Evolutionary conservation across 371 early-diverging fungal genomes (phyloP).

Genomic region (Mortierella sp.): DNA sequence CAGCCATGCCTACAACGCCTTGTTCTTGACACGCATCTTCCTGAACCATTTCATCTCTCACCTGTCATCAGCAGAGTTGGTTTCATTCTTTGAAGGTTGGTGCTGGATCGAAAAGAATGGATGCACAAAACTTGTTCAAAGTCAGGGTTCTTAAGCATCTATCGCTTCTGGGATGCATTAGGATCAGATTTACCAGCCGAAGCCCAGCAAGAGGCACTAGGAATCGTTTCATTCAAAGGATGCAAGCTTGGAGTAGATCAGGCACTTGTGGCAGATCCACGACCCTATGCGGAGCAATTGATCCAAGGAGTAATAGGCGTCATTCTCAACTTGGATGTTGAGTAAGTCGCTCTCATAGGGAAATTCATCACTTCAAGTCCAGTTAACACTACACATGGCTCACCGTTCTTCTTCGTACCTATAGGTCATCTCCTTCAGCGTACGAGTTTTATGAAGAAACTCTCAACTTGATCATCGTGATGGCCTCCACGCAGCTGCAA

Average conservation of each 20-base stretch:
- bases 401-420: too few relatives aligned
- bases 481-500: constrained; percentile 76
- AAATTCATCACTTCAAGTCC: too few relatives aligned
- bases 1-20: constrained; percentile 72
- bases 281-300: constrained; percentile 67
- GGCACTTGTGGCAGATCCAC: constrained; percentile 51
- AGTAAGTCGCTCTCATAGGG: constrained; percentile 52
- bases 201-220: constrained; percentile 47
- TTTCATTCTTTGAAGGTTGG: constrained; percentile 72
- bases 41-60: constrained; percentile 76
- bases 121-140: neutral
- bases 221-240: constrained; percentile 50
- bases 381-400: too few relatives aligned
- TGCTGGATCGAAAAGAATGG: neutral
- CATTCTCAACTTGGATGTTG: constrained; percentile 70
- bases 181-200: constrained; percentile 43
- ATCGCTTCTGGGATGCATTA: constrained; percentile 1
- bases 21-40: constrained; percentile 73
- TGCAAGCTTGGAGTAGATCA: constrained; percentile 59
- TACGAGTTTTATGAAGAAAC: constrained; percentile 80
- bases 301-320: constrained; percentile 67
- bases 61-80: constrained; percentile 64
- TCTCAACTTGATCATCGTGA: constrained; percentile 68
- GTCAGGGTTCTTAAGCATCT: neutral
- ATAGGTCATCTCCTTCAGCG: constrained; percentile 63